Conservation (phyloP, 2,329 filamentous ascomycete species). For the Phaeophleospora eucalypticola region DNA sequence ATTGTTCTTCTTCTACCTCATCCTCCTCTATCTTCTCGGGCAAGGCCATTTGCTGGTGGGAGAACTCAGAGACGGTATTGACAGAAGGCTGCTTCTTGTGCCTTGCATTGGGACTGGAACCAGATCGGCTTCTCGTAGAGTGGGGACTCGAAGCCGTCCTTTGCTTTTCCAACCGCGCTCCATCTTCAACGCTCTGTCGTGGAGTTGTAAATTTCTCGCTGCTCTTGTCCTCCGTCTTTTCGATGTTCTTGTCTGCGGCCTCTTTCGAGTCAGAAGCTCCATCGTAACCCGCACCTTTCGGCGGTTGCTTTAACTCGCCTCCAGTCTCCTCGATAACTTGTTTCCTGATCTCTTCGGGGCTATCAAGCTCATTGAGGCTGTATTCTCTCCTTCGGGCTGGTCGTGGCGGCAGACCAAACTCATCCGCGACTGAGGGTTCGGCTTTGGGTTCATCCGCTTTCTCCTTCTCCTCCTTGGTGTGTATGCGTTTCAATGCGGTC, state of each 20-base stretch:
- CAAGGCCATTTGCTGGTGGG: constrained; percentile 72
- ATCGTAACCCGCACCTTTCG: constrained; percentile 6
- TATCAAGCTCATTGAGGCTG: constrained; percentile 24
- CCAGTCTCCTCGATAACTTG: constrained; percentile 20
- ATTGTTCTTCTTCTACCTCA: constrained; percentile 63
- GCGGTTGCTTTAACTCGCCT: constrained; percentile 12
- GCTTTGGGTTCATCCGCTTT: constrained; percentile 19
- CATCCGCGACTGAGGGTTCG: constrained; percentile 31
- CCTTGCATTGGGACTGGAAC: constrained; percentile 12
- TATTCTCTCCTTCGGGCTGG: constrained; percentile 28
- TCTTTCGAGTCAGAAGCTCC: constrained; percentile 1
- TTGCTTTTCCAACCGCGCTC: background rate
- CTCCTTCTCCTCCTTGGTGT: constrained; percentile 13
- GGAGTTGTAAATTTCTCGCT: constrained; percentile 7
- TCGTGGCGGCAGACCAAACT: constrained; percentile 37
- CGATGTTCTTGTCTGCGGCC: background rate
- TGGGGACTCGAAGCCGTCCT: constrained; percentile 5
- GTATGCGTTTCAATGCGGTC: constrained; percentile 11
- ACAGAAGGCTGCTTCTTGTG: constrained; percentile 20
- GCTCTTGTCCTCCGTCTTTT: constrained; percentile 1
- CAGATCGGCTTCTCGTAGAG: constrained; percentile 2
- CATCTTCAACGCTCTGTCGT: constrained; percentile 7
- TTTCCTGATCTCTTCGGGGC: constrained; percentile 19
- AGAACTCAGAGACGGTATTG: constrained; percentile 69
- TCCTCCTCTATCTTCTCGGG: constrained; percentile 42